Conservation (phyloP, 305 asterid species). For the Rubia tinctorum region DNA sequence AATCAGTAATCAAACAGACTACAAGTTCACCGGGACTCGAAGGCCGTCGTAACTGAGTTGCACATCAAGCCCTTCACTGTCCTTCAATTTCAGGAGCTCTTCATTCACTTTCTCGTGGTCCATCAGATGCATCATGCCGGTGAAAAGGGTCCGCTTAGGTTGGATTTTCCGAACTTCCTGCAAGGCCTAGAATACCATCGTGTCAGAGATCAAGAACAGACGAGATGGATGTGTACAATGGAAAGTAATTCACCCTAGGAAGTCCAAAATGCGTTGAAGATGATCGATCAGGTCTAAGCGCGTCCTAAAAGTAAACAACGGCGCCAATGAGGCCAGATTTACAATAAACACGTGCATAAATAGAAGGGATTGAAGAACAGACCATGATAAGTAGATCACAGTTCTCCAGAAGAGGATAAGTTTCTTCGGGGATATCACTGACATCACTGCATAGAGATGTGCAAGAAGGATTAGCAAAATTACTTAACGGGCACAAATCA, state of each 20-base stretch:
- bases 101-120: constrained; percentile 78
- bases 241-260: constrained; percentile 59
- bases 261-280: constrained; percentile 96
- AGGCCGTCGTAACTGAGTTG: constrained; percentile 94
- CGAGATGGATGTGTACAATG: neutral
- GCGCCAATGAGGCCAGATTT: neutral
- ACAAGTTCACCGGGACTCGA: constrained; percentile 60
- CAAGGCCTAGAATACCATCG: constrained; percentile 53
- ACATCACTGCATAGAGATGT: constrained; percentile 55
- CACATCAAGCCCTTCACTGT: constrained; percentile 71
- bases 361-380: neutral
- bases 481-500: constrained; percentile 4
- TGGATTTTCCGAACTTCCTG: constrained; percentile 85
- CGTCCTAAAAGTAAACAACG: constrained; percentile 47
- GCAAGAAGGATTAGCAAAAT: constrained; percentile 24
- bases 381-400: constrained; percentile 76
- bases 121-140: constrained; percentile 98
- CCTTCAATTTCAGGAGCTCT: constrained; percentile 59
- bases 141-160: constrained; percentile 69
- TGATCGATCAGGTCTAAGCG: constrained; percentile 91
- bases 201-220: constrained; percentile 2
- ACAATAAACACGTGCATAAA: neutral
- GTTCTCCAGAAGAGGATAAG: constrained; percentile 72
- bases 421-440: constrained; percentile 80
- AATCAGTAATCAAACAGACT: constrained; percentile 12